Percentiles rank a stretch among this genome's conserved stretches.
Evolutionary conservation across 345 rosid genomes (phyloP).

Genomic region (Murraya koenigii): DNA sequence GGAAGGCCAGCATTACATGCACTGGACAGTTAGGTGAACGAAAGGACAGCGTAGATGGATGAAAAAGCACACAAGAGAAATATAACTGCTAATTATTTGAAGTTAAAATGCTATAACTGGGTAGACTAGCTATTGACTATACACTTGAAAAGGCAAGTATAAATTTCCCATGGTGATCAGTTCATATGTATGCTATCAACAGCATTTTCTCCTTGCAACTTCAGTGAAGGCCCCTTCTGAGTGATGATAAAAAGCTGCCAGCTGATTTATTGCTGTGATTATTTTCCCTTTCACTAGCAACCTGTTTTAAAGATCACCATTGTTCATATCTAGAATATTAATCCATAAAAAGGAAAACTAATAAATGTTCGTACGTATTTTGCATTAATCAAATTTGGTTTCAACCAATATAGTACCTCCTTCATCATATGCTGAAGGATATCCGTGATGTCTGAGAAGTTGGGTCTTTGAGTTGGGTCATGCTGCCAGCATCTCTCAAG

Average conservation of each 20-base stretch:
- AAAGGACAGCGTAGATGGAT: background rate
- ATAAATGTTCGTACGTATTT: background rate
- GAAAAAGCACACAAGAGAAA: background rate
- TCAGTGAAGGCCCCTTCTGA: conserved; percentile 52
- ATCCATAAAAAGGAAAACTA: background rate
- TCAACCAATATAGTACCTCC: conserved; percentile 46
- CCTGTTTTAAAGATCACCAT: conserved; percentile 38
- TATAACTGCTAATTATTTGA: background rate
- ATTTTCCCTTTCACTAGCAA: conserved; percentile 49
- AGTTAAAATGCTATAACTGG: background rate
- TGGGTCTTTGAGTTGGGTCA: conserved; percentile 77
- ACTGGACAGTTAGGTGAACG: background rate
- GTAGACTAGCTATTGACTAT: conserved; percentile 27
- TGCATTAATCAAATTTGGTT: conserved; percentile 3
- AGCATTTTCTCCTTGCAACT: conserved; percentile 16
- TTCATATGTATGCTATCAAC: conserved; percentile 22
- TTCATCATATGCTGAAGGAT: conserved; percentile 55
- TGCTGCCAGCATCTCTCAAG: conserved; percentile 93
- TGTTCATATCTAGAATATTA: conserved; percentile 1
- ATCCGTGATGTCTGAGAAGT: conserved; percentile 69
- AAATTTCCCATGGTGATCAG: conserved; percentile 14
- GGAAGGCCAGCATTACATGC: conserved; percentile 1
- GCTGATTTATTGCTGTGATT: conserved; percentile 42
- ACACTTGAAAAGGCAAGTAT: conserved; percentile 28
- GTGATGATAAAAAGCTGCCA: conserved; percentile 45